Percentiles rank a stretch among this genome's conserved stretches.
Evolutionary conservation across 371 early-diverging fungal genomes (phyloP).

Genomic region (Rhizopus sp.): DNA sequence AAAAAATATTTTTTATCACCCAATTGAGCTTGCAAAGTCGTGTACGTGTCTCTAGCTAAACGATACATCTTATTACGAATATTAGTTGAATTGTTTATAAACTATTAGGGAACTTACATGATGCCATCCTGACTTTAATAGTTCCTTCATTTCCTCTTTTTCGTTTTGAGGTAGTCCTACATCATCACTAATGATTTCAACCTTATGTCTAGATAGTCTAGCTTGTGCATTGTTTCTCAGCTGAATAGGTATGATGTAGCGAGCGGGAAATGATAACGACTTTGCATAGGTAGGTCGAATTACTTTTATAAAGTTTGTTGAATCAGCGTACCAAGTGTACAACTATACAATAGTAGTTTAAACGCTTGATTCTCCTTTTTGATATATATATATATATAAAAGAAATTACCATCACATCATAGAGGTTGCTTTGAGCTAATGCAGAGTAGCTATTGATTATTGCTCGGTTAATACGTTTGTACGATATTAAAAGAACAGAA

Average conservation of each 20-base stretch:
- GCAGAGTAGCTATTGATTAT: conserved; percentile 41
- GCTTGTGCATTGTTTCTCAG: conserved; percentile 55
- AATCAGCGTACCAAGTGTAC: conserved; percentile 72
- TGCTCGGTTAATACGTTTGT: not conserved
- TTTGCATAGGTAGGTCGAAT: conserved; percentile 68
- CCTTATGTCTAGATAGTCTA: conserved; percentile 54
- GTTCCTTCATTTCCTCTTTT: conserved; percentile 50
- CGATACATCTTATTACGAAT: conserved; percentile 51
- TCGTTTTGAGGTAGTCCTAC: conserved; percentile 44
- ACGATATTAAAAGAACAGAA: no score
- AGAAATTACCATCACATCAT: conserved; percentile 54
- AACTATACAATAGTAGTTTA: conserved; percentile 30
- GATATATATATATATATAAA: not conserved
- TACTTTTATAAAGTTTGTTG: conserved; percentile 65
- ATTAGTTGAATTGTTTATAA: not conserved
- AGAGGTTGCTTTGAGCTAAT: conserved; percentile 52
- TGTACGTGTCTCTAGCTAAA: conserved; percentile 57
- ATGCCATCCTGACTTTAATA: conserved; percentile 50
- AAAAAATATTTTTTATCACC: conserved; percentile 68
- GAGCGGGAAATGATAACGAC: conserved; percentile 64
- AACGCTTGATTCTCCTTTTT: not conserved
- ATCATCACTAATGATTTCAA: conserved; percentile 43
- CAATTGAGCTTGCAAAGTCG: conserved; percentile 55
- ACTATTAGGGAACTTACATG: conserved; percentile 26
- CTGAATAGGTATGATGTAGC: conserved; percentile 64